phyloP scores from a whole-genome alignment of 2,329 filamentous ascomycete genomes.

The Pseudogymnoascus sp. region DNA sequence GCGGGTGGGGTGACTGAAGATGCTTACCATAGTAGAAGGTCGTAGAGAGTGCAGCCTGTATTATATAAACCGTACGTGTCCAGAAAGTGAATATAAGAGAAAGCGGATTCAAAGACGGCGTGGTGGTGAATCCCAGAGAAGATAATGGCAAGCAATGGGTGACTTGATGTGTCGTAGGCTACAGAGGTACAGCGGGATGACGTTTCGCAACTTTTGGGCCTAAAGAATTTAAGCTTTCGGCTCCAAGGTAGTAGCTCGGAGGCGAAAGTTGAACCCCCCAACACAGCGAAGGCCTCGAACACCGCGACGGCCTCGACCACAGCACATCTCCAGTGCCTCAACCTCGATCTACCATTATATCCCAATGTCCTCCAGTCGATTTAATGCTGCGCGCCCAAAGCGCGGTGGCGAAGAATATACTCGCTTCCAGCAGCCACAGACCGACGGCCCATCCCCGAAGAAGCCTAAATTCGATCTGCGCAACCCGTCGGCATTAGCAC shows the following conservation, averaged over 20 bases:
- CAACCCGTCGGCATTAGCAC: slow-evolving; percentile 85
- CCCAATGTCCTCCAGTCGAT: slow-evolving; percentile 45
- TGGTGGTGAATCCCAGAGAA: not conserved
- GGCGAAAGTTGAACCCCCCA: not conserved
- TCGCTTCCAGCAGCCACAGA: slow-evolving; percentile 59
- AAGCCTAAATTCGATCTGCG: slow-evolving; percentile 89
- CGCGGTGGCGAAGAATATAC: slow-evolving; percentile 74
- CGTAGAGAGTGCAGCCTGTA: not conserved
- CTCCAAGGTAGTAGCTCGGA: not conserved
- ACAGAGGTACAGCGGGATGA: slow-evolving; percentile 3
- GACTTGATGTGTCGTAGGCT: not conserved
- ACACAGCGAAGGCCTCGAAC: not conserved
- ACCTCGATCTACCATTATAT: not conserved
- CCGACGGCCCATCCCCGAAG: slow-evolving; percentile 47
- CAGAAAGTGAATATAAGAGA: not conserved
- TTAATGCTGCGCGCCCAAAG: slow-evolving; percentile 66
- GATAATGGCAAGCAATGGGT: not conserved
- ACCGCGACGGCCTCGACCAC: not conserved
- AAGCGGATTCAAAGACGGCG: not conserved
- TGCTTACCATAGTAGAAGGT: not conserved
- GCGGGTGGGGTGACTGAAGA: not conserved
- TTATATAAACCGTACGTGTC: not conserved
- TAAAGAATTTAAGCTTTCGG: not conserved
- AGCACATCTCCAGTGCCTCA: not conserved
- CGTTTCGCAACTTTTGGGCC: not conserved